Evolutionary conservation across 176 grass and related monocot species (phyloP).

Genomic region (Metroxylon sagu): DNA sequence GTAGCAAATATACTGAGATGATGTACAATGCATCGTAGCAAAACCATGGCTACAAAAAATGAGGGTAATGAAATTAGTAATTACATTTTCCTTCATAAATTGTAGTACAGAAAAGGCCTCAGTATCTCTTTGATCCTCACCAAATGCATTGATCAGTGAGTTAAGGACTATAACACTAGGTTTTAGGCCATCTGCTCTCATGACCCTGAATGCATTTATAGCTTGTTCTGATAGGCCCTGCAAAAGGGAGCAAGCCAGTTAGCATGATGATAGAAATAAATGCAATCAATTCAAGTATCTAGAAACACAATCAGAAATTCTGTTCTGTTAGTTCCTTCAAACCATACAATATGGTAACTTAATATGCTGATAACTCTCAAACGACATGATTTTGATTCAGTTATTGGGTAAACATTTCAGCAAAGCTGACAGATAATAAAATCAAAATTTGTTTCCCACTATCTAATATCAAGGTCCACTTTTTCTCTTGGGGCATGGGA

Average conservation of each 20-base stretch:
- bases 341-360: no score
- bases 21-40: slow-evolving; percentile 7
- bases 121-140: slow-evolving; percentile 82
- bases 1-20: neutral
- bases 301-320: no score
- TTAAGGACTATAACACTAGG: slow-evolving; percentile 75
- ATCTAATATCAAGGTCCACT: no score
- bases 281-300: no score
- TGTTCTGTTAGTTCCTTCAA: no score
- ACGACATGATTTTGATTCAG: no score
- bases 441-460: no score
- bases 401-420: no score
- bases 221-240: slow-evolving; percentile 93
- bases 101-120: slow-evolving; percentile 91
- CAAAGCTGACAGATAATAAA: no score
- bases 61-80: neutral
- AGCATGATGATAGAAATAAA: no score
- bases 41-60: slow-evolving; percentile 10
- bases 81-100: slow-evolving; percentile 98
- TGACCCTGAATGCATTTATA: slow-evolving; percentile 80
- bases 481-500: no score
- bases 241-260: slow-evolving; percentile 1
- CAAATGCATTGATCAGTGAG: slow-evolving; percentile 92
- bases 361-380: no score
- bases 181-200: slow-evolving; percentile 83